A percentile compares a stretch with the other conserved stretches of the same genome.
These are phyloP conservation scores for Puccinia hordei DNA, from an alignment of 1,284 basidiomycete species.

Conservation along the genomic window DNA sequence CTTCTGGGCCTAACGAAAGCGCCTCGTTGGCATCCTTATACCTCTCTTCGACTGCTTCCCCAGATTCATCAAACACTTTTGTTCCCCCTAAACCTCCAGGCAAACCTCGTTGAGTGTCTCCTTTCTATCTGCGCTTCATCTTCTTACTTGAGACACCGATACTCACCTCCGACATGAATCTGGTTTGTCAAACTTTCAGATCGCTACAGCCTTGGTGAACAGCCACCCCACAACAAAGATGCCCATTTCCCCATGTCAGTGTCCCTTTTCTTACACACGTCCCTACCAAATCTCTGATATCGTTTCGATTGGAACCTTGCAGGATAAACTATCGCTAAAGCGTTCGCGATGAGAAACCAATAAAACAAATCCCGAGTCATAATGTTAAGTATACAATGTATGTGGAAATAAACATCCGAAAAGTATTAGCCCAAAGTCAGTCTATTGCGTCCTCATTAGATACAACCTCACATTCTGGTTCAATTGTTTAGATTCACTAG, in stretches of 20 bases:
- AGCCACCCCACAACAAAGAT: conserved; percentile 41
- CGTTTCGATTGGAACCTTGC: not conserved
- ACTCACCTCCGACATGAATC: not conserved
- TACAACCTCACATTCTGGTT: too few relatives aligned
- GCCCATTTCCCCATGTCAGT: conserved; percentile 50
- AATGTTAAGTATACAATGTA: not conserved
- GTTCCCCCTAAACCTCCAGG: conserved; percentile 43
- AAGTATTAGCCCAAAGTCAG: not conserved
- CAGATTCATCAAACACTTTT: conserved; percentile 8
- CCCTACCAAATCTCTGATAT: not conserved
- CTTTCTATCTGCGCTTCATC: not conserved
- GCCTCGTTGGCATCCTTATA: conserved; percentile 28
- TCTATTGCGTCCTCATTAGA: too few relatives aligned
- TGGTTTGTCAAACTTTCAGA: conserved; percentile 27
- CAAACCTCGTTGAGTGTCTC: conserved; percentile 44
- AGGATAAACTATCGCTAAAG: conserved; percentile 28
- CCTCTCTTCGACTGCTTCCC: conserved; percentile 5
- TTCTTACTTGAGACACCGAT: not conserved
- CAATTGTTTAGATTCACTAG: too few relatives aligned
- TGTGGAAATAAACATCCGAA: not conserved
- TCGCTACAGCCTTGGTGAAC: conserved; percentile 28
- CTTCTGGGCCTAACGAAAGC: not conserved
- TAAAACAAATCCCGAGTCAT: not conserved
- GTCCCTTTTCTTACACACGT: not conserved
- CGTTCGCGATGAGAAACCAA: not conserved